These are phyloP conservation scores for Fonsecaea multimorphosa DNA, from an alignment of 2,329 filamentous ascomycete genomes.

Conservation along the genomic window DNA sequence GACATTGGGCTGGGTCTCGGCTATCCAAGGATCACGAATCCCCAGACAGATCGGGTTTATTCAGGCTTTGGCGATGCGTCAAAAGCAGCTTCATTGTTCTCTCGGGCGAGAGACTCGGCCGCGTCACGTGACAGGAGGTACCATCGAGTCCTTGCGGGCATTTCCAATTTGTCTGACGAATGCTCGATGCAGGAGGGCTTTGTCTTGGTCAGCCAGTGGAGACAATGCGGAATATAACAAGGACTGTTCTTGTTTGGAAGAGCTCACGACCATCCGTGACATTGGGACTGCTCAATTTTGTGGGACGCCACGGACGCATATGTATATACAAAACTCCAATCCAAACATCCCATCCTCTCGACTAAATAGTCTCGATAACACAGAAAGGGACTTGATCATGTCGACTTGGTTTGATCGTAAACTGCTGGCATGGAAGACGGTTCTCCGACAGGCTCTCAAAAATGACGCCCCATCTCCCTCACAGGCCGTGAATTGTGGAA, in stretches of 20 bases:
- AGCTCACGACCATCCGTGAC: background rate
- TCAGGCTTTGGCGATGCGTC: background rate
- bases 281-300: background rate
- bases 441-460: background rate
- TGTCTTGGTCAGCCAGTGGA: slow-evolving; percentile 12
- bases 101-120: slow-evolving; percentile 9
- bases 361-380: background rate
- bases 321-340: background rate
- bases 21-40: no score
- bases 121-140: background rate
- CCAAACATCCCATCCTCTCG: background rate
- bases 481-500: background rate
- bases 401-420: slow-evolving; percentile 1
- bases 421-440: background rate
- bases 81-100: background rate
- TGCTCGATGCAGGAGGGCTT: background rate
- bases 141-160: background rate
- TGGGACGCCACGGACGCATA: no score
- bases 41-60: no score
- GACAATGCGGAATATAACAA: background rate
- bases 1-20: no score
- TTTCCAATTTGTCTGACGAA: background rate
- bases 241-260: background rate
- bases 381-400: background rate
- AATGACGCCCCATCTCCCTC: background rate